Conservation (phyloP, 495 filamentous ascomycete species). For the Aspergillus hancockii region DNA sequence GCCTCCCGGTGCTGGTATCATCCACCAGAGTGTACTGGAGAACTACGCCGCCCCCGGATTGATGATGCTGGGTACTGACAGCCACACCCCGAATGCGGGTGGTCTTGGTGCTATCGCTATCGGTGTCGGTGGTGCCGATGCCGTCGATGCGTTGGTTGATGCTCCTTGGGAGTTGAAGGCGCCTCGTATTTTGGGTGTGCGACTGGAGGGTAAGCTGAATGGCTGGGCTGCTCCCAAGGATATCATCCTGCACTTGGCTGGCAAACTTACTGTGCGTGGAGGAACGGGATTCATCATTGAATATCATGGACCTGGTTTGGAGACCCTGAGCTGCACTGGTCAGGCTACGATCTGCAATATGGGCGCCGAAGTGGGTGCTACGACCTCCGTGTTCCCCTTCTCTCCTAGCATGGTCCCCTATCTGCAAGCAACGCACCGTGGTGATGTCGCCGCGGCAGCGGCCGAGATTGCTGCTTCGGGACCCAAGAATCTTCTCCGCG, state of each 20-base stretch:
- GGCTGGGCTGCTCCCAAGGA: conserved; percentile 96
- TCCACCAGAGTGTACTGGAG: conserved; percentile 97
- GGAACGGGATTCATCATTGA: conserved; percentile 95
- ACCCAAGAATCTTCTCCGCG: conserved; percentile 48
- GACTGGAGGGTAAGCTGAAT: conserved; percentile 76
- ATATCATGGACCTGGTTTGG: conserved; percentile 86
- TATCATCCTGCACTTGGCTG: conserved; percentile 86
- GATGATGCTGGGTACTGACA: conserved; percentile 99
- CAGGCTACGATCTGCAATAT: conserved; percentile 95
- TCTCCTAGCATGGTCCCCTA: conserved; percentile 72
- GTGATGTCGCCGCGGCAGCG: conserved; percentile 62
- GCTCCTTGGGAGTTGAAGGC: conserved; percentile 98
- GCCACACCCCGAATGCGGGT: conserved; percentile 95
- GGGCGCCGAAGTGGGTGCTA: conserved; percentile 92
- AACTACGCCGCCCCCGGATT: conserved; percentile 96
- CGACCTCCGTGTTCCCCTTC: conserved; percentile 91
- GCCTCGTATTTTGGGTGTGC: conserved; percentile 83
- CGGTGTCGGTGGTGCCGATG: conserved; percentile 96
- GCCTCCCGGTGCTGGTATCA: conserved; percentile 98
- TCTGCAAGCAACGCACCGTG: conserved; percentile 78
- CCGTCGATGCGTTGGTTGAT: conserved; percentile 93
- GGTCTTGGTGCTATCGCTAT: conserved; percentile 93
- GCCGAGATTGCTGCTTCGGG: conserved; percentile 44
- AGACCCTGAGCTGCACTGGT: conserved; percentile 86
- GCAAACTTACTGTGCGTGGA: conserved; percentile 87